phyloP scores from a whole-genome alignment of 345 rosid genomes.

The Pelargonium nanum region DNA sequence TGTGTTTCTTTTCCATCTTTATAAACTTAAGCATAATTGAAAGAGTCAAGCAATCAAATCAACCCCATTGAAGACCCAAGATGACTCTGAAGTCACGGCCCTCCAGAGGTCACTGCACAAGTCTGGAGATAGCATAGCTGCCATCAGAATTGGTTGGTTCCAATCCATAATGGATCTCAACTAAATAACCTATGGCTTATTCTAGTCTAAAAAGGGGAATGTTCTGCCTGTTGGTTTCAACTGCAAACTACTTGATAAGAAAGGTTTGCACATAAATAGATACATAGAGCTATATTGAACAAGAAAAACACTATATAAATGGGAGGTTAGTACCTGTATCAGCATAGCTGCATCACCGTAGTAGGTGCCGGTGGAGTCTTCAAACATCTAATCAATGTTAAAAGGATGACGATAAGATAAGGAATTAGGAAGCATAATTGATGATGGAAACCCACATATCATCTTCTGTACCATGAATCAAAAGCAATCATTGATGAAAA shows the following conservation, averaged over 20 bases:
- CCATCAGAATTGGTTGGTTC: not conserved
- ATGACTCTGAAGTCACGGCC: not conserved
- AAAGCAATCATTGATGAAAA: not conserved
- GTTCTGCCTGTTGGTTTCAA: not conserved
- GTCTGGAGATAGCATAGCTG: too few species aligned
- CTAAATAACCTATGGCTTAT: not conserved
- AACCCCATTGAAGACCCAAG: too few species aligned
- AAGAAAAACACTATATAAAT: not conserved
- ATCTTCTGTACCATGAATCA: not conserved
- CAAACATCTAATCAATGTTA: not conserved
- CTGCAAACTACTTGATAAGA: not conserved
- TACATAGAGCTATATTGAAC: not conserved
- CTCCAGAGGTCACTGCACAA: not conserved
- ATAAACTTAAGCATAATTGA: not conserved
- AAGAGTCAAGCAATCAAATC: not conserved
- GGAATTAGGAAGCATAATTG: not conserved
- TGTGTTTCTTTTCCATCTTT: too few species aligned
- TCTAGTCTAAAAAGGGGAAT: not conserved
- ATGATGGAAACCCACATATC: not conserved
- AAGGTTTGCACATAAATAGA: not conserved
- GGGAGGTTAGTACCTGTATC: not conserved
- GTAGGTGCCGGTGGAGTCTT: not conserved
- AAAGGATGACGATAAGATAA: not conserved
- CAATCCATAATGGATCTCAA: not conserved
- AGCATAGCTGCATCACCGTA: not conserved